Evolutionary conservation across 2,329 filamentous ascomycete genomes (phyloP).

Genomic region (Tetracladium maxilliforme): DNA sequence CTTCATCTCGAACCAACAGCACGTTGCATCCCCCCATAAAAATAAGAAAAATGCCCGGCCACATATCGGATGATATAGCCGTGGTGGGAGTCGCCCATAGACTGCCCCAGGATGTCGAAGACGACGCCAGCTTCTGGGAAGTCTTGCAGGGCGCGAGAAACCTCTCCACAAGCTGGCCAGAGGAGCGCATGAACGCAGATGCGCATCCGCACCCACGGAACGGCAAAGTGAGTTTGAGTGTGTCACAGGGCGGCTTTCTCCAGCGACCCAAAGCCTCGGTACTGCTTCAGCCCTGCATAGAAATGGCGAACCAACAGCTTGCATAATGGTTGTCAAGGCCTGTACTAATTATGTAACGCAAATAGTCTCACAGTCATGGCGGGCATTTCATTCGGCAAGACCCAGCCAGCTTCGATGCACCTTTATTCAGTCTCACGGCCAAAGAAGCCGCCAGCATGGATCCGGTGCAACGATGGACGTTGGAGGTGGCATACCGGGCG

Average conservation of each 20-base stretch:
- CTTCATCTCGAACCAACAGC: too few relatives aligned
- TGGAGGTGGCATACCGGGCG: slow-evolving; percentile 7
- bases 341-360: too few relatives aligned
- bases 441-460: slow-evolving; percentile 7
- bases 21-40: too few relatives aligned
- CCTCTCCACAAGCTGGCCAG: slow-evolving; percentile 16
- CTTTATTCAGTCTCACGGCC: slow-evolving; percentile 8
- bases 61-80: too few relatives aligned
- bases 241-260: neutral
- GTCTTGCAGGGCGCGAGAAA: slow-evolving; percentile 14
- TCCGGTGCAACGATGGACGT: slow-evolving; percentile 6
- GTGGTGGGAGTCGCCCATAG: slow-evolving; percentile 18
- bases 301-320: too few relatives aligned
- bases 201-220: slow-evolving; percentile 21
- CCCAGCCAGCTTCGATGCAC: slow-evolving; percentile 9
- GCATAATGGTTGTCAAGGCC: too few relatives aligned
- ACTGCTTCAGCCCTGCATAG: too few relatives aligned
- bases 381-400: too few relatives aligned
- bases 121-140: slow-evolving; percentile 16
- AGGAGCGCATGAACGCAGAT: slow-evolving; percentile 16
- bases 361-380: too few relatives aligned
- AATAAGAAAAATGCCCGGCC: too few relatives aligned
- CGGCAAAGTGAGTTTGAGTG: slow-evolving; percentile 8
- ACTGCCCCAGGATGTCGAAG: slow-evolving; percentile 16
- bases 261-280: too few relatives aligned